Percentiles rank a stretch among this genome's conserved stretches.
Conservation (phyloP, 371 early-diverging fungal genomes). For the Saksenaea vasiformis region DNA sequence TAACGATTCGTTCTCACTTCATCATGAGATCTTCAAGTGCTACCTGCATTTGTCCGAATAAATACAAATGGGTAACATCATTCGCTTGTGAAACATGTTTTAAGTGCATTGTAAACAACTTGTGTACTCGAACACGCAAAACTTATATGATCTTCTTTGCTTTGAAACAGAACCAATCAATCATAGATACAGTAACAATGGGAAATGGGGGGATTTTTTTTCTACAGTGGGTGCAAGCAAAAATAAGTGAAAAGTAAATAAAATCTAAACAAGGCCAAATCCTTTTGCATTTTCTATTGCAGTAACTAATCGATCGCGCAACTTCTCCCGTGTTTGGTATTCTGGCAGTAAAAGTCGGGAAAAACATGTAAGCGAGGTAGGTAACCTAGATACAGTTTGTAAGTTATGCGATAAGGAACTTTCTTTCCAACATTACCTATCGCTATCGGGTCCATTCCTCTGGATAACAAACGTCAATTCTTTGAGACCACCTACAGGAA, state of each 20-base stretch:
- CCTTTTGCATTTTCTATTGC: slow-evolving; percentile 98
- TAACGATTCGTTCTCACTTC: too few species aligned
- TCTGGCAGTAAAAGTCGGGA: slow-evolving; percentile 95
- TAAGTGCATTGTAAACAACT: too few species aligned
- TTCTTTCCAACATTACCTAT: slow-evolving; percentile 61
- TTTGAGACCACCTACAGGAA: slow-evolving; percentile 87
- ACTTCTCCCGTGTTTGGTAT: slow-evolving; percentile 81
- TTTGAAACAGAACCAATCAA: neutral
- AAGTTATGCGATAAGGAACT: neutral
- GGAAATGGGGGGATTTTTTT: neutral
- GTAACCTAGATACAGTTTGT: slow-evolving; percentile 42
- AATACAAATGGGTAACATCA: too few species aligned
- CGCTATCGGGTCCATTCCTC: slow-evolving; percentile 92
- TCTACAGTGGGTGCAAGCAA: neutral
- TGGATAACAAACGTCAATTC: slow-evolving; percentile 86
- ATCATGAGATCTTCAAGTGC: too few species aligned
- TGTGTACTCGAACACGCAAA: too few species aligned
- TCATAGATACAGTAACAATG: too few species aligned
- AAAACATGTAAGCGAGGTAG: slow-evolving; percentile 94
- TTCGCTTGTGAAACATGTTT: too few species aligned
- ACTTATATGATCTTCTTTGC: neutral
- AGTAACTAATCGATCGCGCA: slow-evolving; percentile 84
- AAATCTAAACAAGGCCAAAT: slow-evolving; percentile 83
- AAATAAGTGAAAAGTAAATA: too few species aligned
- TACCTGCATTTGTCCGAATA: too few species aligned